Conservation (phyloP, 257 asterid genomes). For the Jasminum sambac region DNA sequence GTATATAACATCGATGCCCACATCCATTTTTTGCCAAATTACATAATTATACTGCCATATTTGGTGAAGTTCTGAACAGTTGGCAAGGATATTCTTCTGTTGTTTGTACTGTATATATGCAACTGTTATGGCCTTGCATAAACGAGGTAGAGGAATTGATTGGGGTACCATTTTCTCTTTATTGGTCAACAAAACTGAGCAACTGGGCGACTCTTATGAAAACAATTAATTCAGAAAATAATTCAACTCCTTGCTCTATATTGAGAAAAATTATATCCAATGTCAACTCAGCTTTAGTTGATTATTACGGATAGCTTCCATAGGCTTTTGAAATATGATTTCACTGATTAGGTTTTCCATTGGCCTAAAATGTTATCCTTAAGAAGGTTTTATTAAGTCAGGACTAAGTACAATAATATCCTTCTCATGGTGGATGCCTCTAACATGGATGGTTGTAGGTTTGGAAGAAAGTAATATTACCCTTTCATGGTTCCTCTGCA, state of each 20-base stretch:
- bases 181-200: neutral
- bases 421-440: neutral
- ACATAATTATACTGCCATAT: neutral
- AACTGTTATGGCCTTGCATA: neutral
- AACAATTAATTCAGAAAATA: neutral
- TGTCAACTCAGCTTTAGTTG: neutral
- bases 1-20: neutral
- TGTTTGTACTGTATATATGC: neutral
- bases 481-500: neutral
- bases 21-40: neutral
- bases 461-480: neutral
- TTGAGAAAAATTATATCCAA: neutral
- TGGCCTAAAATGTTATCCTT: neutral
- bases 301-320: neutral
- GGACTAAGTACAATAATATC: neutral
- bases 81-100: neutral
- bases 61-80: neutral
- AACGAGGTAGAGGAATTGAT: neutral
- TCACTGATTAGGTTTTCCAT: neutral
- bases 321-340: neutral
- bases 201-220: neutral
- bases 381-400: neutral
- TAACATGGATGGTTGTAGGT: neutral
- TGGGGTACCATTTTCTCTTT: neutral
- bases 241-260: neutral